Evolutionary conservation across 2,329 filamentous ascomycete genomes (phyloP), one percentile per base, ranked within the genome.

Genomic region (Sarocladium kiliense): DNA sequence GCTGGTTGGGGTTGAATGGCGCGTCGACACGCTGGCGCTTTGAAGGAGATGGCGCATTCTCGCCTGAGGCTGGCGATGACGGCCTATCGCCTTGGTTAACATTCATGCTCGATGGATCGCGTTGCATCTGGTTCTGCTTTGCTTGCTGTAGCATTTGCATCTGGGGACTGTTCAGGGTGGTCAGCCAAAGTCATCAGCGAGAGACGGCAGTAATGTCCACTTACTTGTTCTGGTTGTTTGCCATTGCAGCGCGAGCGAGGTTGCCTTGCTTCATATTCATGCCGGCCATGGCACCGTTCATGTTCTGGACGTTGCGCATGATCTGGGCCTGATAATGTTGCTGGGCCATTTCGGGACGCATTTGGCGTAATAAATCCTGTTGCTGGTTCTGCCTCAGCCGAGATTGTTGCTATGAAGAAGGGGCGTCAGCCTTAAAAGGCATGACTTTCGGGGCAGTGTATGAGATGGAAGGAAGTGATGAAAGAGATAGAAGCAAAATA

Each of bases 31-130:
- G 88, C 56, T 86, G 89, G 65, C 92, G 84, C 76, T 97, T 97
- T 59, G 89, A 93, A 2, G 93, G 93, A 30, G 93, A 97, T 3
- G 91, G 91, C 25, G 90, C 91, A 65, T 94, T 94, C 54, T 97
- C 92, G 55, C 85, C 86, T 36, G 87, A 87, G 53, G 86, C 85
- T 7, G 93, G 93, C 32, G 93, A 96, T 56, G 87, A 85, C 26
- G 91, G 87, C 57, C 91, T 84, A 60, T 87, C 85, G 30, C 32
- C 50, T 58, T 88, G 88, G 71, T 87, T 90, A 70, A 88, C 87
- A 64, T 96, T 91, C 82, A 94, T 91, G 59, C 87, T 86, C 16
- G 90, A 93, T 54, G 89, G 88, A 64, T 96, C 91, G 58, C 91
- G 82, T 68, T 93, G 89, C 89, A 96, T 95, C 68, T 89, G 85